Conservation (phyloP, 2,329 filamentous ascomycete genomes). For the Dryadomyces quercivorus region DNA sequence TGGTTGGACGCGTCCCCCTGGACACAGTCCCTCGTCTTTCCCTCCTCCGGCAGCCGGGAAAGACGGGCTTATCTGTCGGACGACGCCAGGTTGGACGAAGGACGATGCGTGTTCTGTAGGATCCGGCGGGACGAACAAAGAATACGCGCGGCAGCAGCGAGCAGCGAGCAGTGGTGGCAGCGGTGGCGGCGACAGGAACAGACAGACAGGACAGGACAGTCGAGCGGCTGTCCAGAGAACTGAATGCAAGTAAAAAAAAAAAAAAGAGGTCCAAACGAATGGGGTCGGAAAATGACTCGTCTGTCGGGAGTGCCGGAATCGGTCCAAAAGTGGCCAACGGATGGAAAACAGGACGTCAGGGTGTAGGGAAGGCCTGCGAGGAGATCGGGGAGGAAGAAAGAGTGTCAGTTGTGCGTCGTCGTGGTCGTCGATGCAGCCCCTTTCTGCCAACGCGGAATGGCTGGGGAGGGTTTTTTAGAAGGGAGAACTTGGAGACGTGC, state of each 20-base stretch:
- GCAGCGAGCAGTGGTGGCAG: not conserved
- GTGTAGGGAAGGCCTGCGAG: not conserved
- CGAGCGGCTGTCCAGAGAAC: not conserved
- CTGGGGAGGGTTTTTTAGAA: conserved; percentile 2
- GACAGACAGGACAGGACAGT: not conserved
- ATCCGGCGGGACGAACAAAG: not conserved
- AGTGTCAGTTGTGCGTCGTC: not conserved
- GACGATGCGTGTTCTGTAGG: not conserved
- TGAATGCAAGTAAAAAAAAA: not conserved
- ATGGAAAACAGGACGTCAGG: not conserved
- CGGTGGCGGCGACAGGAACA: not conserved
- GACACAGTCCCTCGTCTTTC: not conserved
- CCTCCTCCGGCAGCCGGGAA: conserved; percentile 3
- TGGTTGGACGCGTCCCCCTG: not conserved
- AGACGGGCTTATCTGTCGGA: not conserved
- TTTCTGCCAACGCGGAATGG: conserved; percentile 3
- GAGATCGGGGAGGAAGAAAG: not conserved
- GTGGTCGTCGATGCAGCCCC: not conserved
- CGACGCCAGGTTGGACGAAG: not conserved
- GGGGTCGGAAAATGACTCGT: not conserved
- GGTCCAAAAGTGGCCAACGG: not conserved
- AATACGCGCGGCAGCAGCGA: not conserved
- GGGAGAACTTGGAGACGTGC: not conserved
- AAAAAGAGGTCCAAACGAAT: not conserved
- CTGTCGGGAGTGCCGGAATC: conserved; percentile 1